Percentiles rank a stretch among this genome's conserved stretches.
Conservation (phyloP, 2,329 filamentous ascomycete genomes). For the Aureobasidium vineae region DNA sequence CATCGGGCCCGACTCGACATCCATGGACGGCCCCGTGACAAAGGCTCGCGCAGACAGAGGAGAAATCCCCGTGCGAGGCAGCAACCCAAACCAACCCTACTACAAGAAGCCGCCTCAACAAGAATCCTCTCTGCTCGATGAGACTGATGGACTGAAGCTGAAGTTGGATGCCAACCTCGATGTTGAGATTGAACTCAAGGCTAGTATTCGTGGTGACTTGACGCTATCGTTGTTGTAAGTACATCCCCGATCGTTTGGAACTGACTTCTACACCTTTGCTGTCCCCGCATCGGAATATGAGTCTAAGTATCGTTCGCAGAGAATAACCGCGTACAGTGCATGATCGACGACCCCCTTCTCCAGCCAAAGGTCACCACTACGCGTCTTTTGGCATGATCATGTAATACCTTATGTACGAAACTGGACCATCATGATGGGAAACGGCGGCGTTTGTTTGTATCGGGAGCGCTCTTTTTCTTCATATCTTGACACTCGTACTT, state of each 20-base stretch:
- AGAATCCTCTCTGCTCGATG: slow-evolving; percentile 43
- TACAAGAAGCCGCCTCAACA: slow-evolving; percentile 36
- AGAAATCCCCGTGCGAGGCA: slow-evolving; percentile 55
- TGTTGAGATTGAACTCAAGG: slow-evolving; percentile 81
- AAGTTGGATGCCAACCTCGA: slow-evolving; percentile 76
- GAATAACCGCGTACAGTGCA: slow-evolving; percentile 25
- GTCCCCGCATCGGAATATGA: slow-evolving; percentile 14
- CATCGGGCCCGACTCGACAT: slow-evolving; percentile 56
- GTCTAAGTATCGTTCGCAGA: slow-evolving; percentile 22
- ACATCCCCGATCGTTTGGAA: neutral
- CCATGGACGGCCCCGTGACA: slow-evolving; percentile 58
- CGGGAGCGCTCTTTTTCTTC: slow-evolving; percentile 4
- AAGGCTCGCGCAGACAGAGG: slow-evolving; percentile 54
- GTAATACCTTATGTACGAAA: slow-evolving; percentile 21
- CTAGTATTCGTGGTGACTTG: slow-evolving; percentile 79
- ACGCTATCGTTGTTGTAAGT: slow-evolving; percentile 75
- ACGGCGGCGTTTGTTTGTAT: slow-evolving; percentile 12
- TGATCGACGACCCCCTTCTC: slow-evolving; percentile 1
- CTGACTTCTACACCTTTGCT: slow-evolving; percentile 9
- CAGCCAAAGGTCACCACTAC: neutral
- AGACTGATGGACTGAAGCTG: slow-evolving; percentile 66
- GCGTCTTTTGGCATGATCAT: slow-evolving; percentile 14
- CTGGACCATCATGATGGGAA: slow-evolving; percentile 19
- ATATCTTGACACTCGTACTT: slow-evolving; percentile 4
- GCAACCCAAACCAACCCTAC: slow-evolving; percentile 52